Base-by-base conservation (phyloP, 2,329 filamentous ascomycete genomes). In the Colletotrichum sp. region DNA sequence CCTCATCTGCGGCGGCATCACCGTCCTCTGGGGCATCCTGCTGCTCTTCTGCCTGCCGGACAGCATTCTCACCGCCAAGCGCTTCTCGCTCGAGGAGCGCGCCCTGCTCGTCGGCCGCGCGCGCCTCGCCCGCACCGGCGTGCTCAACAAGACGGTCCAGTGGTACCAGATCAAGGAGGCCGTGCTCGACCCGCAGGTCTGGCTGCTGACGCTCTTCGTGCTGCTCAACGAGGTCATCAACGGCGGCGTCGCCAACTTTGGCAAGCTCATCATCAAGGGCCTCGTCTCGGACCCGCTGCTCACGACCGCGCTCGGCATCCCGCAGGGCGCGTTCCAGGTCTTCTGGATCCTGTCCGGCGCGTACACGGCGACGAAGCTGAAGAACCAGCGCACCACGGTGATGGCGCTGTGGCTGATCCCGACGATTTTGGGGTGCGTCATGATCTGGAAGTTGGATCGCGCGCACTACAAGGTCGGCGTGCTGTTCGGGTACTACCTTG, bases 41-140 rank as follows among this genome's bases (percentile, higher is more conserved):
- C 90, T 90, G 16, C 88, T 90, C 82, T 88, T 91, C 77, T 81
- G 91, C 55, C 85, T 95, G 3, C 90, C 93, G 1, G 91, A 95
- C 80, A 86, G 89, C 3, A 92, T 92, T 0, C 88, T 91, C 25
- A 92, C 89, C 0, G 91, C 92, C 4, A 90, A 89, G 75, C 94
- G 92, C 80, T 87, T 95, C 44, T 88, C 84, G 6, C 80, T 85
- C 1, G 87, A 90, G 64, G 92, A 94, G 80, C 89, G 88, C 67
- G 84, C 83, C 3, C 86, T 92, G 19, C 90, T 90, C 6, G 85
- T 90, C 15, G 87, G 89, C 64, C 87, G 90, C 28, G 87, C 91
- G 0, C 84, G 87, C 1, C 82, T 87, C 91, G 80, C 87, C 87
- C 80, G 84, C 68, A 87, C 86, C 0, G 88, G 88, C 7, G 85